phyloP scores from a whole-genome alignment of 495 filamentous ascomycete genomes.

The Penicillium egyptiacum region DNA sequence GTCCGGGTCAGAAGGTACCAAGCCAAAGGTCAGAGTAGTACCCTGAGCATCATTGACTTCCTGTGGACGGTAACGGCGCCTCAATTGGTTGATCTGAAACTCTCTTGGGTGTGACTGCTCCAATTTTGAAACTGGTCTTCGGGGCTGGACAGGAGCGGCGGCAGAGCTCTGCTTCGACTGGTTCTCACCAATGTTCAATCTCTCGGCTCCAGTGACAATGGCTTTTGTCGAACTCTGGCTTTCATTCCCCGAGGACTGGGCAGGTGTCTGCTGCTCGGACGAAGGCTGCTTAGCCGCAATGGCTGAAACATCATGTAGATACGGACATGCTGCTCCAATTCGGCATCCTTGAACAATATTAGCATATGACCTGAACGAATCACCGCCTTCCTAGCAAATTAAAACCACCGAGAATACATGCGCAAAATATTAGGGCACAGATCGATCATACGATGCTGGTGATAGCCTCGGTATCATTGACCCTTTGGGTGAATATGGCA shows the following conservation, averaged over 20 bases:
- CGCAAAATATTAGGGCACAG: neutral
- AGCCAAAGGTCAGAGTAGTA: conserved; percentile 58
- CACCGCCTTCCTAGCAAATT: neutral
- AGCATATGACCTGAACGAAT: conserved; percentile 16
- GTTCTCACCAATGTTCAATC: conserved; percentile 13
- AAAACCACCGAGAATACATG: neutral
- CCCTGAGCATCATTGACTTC: conserved; percentile 54
- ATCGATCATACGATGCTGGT: neutral
- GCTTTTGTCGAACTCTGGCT: conserved; percentile 7
- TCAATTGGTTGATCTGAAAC: conserved; percentile 76
- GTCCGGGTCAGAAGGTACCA: conserved; percentile 83
- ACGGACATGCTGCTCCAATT: conserved; percentile 42
- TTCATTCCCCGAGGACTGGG: conserved; percentile 7
- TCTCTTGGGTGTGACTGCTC: conserved; percentile 68
- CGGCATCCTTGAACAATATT: conserved; percentile 40
- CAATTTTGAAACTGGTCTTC: conserved; percentile 63
- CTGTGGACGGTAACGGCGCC: conserved; percentile 65
- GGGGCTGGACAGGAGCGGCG: conserved; percentile 36
- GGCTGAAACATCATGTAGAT: conserved; percentile 35
- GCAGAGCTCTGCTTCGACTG: conserved; percentile 14
- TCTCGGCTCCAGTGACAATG: conserved; percentile 14
- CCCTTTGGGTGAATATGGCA: neutral
- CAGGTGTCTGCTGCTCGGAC: conserved; percentile 13
- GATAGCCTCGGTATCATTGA: conserved; percentile 5
- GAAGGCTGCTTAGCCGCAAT: conserved; percentile 10